Percentiles rank a stretch among this genome's conserved stretches.
Evolutionary conservation across 192 early-diverging fungal species (phyloP).

Genomic region (Gorgonomyces haynaldii): DNA sequence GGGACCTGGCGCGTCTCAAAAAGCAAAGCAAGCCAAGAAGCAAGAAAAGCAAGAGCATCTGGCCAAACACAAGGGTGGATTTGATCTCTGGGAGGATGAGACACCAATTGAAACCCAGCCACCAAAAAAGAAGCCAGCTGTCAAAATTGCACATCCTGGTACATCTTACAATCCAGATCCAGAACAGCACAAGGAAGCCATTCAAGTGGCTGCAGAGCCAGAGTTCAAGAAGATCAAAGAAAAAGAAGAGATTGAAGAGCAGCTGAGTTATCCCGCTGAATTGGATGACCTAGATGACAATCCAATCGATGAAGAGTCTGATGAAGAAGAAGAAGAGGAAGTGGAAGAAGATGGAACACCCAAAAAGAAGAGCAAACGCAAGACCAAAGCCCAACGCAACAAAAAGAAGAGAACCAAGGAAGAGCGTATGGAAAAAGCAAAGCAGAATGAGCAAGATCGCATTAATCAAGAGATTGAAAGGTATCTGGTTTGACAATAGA

Average conservation of each 20-base stretch:
- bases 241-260: conserved; percentile 13
- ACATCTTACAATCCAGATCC: conserved; percentile 82
- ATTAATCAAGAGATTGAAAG: conserved; percentile 9
- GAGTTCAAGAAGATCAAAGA: conserved; percentile 25
- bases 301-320: conserved; percentile 25
- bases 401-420: conserved; percentile 21
- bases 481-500: conserved; percentile 5
- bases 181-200: conserved; percentile 61
- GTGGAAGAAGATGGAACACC: conserved; percentile 10
- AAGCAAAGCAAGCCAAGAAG: conserved; percentile 12
- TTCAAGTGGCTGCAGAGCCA: conserved; percentile 31
- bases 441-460: conserved; percentile 14
- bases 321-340: conserved; percentile 25
- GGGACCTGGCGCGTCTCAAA: conserved; percentile 3
- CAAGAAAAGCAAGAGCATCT: conserved; percentile 17
- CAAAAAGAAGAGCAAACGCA: neutral
- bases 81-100: conserved; percentile 50
- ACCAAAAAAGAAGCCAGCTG: conserved; percentile 42
- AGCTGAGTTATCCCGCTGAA: conserved; percentile 36
- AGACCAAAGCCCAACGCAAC: neutral
- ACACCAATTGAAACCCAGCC: conserved; percentile 13
- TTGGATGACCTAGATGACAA: conserved; percentile 37
- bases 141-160: conserved; percentile 69
- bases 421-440: neutral
- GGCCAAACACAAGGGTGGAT: conserved; percentile 28